Evolutionary conservation across 192 early-diverging fungal species (phyloP).

Genomic region (Chytriomyces sp.): DNA sequence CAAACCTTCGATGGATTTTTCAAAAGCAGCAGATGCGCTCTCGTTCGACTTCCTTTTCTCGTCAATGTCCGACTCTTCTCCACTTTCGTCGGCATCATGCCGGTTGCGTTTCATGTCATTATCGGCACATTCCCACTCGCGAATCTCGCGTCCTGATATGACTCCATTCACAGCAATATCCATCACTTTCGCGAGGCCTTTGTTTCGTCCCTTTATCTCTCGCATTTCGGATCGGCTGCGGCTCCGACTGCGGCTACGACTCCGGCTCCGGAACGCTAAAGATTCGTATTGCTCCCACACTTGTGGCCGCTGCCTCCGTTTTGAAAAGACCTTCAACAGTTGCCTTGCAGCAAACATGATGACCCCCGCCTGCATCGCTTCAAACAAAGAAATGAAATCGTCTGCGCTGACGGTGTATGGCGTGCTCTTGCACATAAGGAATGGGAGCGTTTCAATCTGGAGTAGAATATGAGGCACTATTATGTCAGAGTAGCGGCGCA

Average conservation of each 20-base stretch:
- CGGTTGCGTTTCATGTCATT: background rate
- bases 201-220: background rate
- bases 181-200: background rate
- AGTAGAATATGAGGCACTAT: background rate
- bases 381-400: background rate
- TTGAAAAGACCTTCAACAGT: background rate
- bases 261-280: background rate
- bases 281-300: background rate
- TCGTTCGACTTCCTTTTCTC: background rate
- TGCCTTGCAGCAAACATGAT: background rate
- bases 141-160: background rate
- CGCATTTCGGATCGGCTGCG: background rate
- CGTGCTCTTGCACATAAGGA: slow-evolving; percentile 3
- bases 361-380: background rate
- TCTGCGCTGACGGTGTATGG: background rate
- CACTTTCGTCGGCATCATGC: background rate
- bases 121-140: background rate
- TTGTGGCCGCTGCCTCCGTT: background rate
- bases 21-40: background rate
- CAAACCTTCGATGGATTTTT: background rate
- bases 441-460: slow-evolving; percentile 1
- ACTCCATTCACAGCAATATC: slow-evolving; percentile 8
- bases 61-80: background rate
- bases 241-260: background rate
- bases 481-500: background rate